Evolutionary conservation across 331 rosid species (phyloP), one percentile per base, ranked within the genome.

Genomic region (Saraca asoca): DNA sequence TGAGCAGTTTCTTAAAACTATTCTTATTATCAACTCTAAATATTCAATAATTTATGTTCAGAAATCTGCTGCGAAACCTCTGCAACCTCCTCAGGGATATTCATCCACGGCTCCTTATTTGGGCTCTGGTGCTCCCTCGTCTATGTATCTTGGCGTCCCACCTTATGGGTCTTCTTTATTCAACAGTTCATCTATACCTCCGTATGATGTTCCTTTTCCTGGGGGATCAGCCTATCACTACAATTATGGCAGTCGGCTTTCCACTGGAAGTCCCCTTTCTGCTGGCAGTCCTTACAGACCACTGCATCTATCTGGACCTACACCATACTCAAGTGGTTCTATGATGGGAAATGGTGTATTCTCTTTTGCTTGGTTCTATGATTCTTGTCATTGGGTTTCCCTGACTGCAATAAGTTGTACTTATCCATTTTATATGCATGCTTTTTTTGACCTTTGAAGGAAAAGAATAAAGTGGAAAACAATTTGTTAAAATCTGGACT

Each of bases 151-250:
- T 51, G 87, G 92, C 39, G 95, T 90, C 69, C 96, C 97, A 11
- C 97, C 99, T 7, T 94, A 90, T 31, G 97, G 97, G 9, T 85
- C 98, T 51, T 94, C 98, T 72, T 68, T 93, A 12, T 87, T 94
- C 84, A 90, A 88, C 53, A 95, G 97, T 31, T 84, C 99, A 33
- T 76, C 99, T 19, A 76, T 88, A 58, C 96, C 97, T 73, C 91
- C 99, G 4, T 94, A 85, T 70, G 99, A 94, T 51, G 88, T 90
- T 69, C 97, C 97, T 17, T 94, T 81, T 82, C 77, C 92, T 18
- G 96, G 95, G 76, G 97, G 96, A 58, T 88, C 99, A 33, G 95
- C 97, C 24, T 90, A 94, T 66, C 99, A 86, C 73, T 94, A 94
- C 87, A 94, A 88, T 71, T 90, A 90, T 20, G 84, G 91, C 37